Evolutionary conservation across 2,329 filamentous ascomycete genomes (phyloP).

Genomic region (Neofusicoccum ribis): DNA sequence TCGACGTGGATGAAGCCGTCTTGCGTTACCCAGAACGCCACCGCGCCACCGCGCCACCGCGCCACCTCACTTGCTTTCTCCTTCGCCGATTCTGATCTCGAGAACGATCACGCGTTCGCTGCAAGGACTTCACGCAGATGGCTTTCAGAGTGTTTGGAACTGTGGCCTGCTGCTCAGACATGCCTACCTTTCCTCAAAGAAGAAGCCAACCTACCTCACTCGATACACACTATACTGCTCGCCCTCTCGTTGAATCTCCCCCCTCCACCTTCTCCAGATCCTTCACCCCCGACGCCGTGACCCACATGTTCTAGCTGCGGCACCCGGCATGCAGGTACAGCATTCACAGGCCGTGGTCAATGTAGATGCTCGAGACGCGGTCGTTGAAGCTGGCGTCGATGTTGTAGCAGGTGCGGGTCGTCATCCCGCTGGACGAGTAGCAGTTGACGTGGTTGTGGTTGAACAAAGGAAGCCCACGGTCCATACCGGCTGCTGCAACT

Average conservation of each 20-base stretch:
- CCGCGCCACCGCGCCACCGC: no score
- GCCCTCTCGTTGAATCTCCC: background rate
- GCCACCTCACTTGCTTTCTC: no score
- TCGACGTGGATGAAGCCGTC: no score
- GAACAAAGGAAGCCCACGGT: no score
- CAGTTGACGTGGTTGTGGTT: background rate
- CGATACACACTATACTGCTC: background rate
- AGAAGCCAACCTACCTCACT: background rate
- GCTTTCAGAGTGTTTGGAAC: no score
- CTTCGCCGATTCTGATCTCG: no score
- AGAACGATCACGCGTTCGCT: no score
- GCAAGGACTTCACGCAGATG: no score
- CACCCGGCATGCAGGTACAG: background rate
- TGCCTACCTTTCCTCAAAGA: no score
- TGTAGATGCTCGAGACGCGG: background rate
- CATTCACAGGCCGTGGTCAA: background rate
- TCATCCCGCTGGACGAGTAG: background rate
- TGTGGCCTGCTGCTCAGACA: no score
- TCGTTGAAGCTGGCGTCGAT: background rate
- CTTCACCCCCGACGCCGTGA: background rate
- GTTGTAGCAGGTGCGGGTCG: background rate
- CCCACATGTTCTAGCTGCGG: background rate
- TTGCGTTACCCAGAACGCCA: no score
- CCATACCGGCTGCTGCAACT: no score
- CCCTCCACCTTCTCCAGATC: background rate